Evolutionary conservation across 768 basidiomycete genomes (phyloP), one percentile per base, ranked within the genome.

Genomic region (Naematelia encephala): DNA sequence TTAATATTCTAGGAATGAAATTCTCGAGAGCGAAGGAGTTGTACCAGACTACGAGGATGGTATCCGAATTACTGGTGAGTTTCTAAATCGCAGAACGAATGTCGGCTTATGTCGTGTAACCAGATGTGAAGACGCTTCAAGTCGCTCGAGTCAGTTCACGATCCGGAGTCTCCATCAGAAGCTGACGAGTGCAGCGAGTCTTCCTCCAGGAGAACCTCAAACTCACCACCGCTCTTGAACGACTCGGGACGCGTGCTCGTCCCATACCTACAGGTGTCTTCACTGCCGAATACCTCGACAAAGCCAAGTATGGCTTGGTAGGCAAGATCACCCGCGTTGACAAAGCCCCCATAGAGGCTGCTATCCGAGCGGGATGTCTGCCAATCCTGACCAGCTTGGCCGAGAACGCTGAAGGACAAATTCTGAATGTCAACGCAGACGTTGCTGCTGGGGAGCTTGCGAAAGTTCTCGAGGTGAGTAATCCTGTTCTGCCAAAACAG

Each of bases 231-330:
- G 91, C 93, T 0, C 84, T 99, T 58, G 96, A 99, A 78, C 86
- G 86, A 66, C 86, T 97, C 46, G 96, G 96, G 54, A 94, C 94
- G 4, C 89, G 96, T 59, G 94, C 96, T 21, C 88, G 96, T 23
- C 96, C 96, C 21, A 98, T 99, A 76, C 96, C 91, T 26, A 92
- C 90, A 16, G 96, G 96, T 25, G 92, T 99, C 64, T 99, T 99
- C 81, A 90, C 90, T 19, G 94, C 94, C 54, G 91, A 93, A 73
- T 94, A 91, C 79, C 88, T 98, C 63, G 92, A 97, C 81, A 84
- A 89, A 73, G 84, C 86, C 42, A 97, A 94, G 78, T 99, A 98
- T 74, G 89, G 89, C 14, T 85, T 94, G 59, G 96, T 99, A 54
- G 96, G 96, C 27, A 91, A 90, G 80, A 90, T 98, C 71, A 94